Percentiles rank a stretch among this genome's conserved stretches.
phyloP scores from a whole-genome alignment of 2,329 filamentous ascomycete species.

The Fusarium agapanthi region DNA sequence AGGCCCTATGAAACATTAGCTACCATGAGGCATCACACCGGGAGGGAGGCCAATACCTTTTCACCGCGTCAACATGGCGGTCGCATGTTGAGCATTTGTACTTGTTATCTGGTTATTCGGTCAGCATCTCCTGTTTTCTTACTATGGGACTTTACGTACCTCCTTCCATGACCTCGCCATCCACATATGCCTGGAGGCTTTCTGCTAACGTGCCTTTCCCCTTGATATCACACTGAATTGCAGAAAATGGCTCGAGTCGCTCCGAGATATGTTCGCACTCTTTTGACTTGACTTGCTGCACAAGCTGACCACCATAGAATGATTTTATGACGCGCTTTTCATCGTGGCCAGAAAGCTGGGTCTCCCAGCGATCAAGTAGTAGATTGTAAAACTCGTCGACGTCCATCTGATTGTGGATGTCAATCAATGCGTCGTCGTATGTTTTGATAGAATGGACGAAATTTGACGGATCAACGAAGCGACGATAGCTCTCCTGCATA shows the following conservation, averaged over 20 bases:
- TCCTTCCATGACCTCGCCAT: constrained; percentile 96
- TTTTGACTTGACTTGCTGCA: constrained; percentile 95
- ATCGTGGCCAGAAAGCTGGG: constrained; percentile 73
- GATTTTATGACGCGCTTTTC: constrained; percentile 78
- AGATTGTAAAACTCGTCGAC: constrained; percentile 98
- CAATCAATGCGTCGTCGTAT: constrained; percentile 83
- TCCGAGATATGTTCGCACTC: constrained; percentile 96
- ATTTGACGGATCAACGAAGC: constrained; percentile 75
- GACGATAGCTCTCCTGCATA: constrained; percentile 84
- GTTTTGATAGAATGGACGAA: constrained; percentile 82
- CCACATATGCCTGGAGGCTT: constrained; percentile 93
- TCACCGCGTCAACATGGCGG: constrained; percentile 90
- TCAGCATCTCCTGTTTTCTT: constrained; percentile 8
- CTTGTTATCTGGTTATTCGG: constrained; percentile 78
- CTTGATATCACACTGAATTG: constrained; percentile 96
- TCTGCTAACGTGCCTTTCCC: constrained; percentile 85
- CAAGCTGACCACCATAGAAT: constrained; percentile 90
- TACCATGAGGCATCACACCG: background rate
- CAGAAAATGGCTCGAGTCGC: constrained; percentile 87
- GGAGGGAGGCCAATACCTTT: constrained; percentile 64
- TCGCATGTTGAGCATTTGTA: constrained; percentile 96
- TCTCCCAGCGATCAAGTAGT: constrained; percentile 90
- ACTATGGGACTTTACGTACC: constrained; percentile 53
- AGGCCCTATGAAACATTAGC: constrained; percentile 66
- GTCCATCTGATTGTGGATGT: constrained; percentile 93